Evolutionary conservation across 371 early-diverging fungal species (phyloP).

Genomic region (Cladochytrium tenue): DNA sequence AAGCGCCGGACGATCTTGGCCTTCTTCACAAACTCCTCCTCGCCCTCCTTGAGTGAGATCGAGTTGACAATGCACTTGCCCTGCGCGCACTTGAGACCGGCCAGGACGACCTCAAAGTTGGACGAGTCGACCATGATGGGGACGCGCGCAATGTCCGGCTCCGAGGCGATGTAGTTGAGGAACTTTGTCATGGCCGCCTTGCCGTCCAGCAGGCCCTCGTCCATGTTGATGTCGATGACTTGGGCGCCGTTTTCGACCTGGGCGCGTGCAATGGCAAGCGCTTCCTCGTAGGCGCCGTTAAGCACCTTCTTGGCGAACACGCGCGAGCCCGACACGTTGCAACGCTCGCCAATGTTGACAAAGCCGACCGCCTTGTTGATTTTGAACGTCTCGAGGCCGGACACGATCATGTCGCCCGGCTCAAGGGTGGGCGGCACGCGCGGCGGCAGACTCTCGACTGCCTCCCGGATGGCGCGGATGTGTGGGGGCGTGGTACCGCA

Average conservation of each 20-base stretch:
- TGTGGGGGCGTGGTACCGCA: conserved; percentile 94
- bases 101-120: conserved; percentile 93
- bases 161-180: conserved; percentile 88
- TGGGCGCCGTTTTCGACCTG: conserved; percentile 95
- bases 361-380: conserved; percentile 80
- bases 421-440: conserved; percentile 65
- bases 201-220: conserved; percentile 92
- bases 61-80: conserved; percentile 96
- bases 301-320: conserved; percentile 89
- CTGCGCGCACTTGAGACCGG: conserved; percentile 90
- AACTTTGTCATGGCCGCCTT: conserved; percentile 89
- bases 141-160: conserved; percentile 85
- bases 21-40: conserved; percentile 85
- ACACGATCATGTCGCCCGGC: conserved; percentile 71
- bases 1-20: conserved; percentile 82
- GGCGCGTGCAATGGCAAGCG: conserved; percentile 83
- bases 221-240: conserved; percentile 92
- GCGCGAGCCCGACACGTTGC: conserved; percentile 92
- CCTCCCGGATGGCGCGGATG: conserved; percentile 85
- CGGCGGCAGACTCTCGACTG: conserved; percentile 71
- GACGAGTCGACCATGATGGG: conserved; percentile 94
- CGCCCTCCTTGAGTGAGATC: conserved; percentile 92
- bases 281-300: conserved; percentile 89
- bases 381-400: conserved; percentile 75
- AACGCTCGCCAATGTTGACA: conserved; percentile 92